These are phyloP conservation scores for Neurospora intermedia DNA, from an alignment of 495 filamentous ascomycete species.

Conservation along the genomic window DNA sequence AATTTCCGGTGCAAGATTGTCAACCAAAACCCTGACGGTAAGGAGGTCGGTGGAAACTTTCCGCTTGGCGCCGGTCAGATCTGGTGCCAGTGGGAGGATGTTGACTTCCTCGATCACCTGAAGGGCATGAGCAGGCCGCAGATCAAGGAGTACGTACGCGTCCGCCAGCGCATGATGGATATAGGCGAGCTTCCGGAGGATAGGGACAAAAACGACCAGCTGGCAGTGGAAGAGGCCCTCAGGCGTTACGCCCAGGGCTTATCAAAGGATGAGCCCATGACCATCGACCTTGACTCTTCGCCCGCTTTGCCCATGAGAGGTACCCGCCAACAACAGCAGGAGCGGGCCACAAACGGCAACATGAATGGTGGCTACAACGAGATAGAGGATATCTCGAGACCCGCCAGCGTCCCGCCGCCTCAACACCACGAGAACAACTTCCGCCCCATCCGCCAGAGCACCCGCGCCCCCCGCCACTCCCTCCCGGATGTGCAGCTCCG, in stretches of 20 bases:
- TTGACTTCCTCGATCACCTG: conserved; percentile 37
- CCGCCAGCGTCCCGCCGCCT: background rate
- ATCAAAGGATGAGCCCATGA: conserved; percentile 3
- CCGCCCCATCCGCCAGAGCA: conserved; percentile 13
- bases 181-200: conserved; percentile 33
- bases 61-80: conserved; percentile 40
- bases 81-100: conserved; percentile 46
- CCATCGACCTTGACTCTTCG: background rate
- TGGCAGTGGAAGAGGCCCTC: conserved; percentile 37
- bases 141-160: conserved; percentile 43
- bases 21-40: conserved; percentile 38
- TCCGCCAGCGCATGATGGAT: conserved; percentile 40
- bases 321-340: background rate
- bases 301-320: conserved; percentile 13
- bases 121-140: conserved; percentile 31
- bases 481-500: conserved; percentile 22
- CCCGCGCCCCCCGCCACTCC: conserved; percentile 19
- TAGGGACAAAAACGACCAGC: conserved; percentile 34
- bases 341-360: background rate
- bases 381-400: conserved; percentile 4
- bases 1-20: conserved; percentile 45
- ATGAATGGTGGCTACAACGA: conserved; percentile 10
- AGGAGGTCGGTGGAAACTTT: conserved; percentile 36
- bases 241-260: conserved; percentile 25
- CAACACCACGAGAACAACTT: conserved; percentile 10